Evolutionary conservation across 2,329 filamentous ascomycete species (phyloP), one percentile per base, ranked within the genome.

Genomic region (Pyrenochaeta sp.): DNA sequence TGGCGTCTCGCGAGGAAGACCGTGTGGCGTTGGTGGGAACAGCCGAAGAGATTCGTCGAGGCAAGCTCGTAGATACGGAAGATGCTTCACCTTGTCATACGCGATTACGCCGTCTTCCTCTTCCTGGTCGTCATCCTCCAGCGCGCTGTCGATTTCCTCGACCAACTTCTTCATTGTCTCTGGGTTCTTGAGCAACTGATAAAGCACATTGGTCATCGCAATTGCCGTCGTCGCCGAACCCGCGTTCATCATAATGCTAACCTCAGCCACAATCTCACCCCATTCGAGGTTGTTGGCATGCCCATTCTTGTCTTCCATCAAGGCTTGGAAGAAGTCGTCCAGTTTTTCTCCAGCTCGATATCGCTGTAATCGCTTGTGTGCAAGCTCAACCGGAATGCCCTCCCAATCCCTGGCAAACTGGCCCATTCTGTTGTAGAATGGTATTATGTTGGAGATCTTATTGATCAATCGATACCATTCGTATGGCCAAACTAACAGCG

Each of bases 211-310:
- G 9, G 74, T 72, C 58, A 84, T 74, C 7, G 80, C 73, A 41
- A 80, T 77, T 42, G 73, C 77, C 7, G 79, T 82, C 0, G 79
- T 82, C 14, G 75, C 77, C 3, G 69, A 74, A 5, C 80, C 80
- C 1, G 80, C 81, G 49, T 66, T 66, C 61, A 66, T 63, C 73
- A 83, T 82, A 58, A 77, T 80, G 30, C 62, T 72, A 17, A 81
- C 69, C 54, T 85, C 81, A 9, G 81, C 80, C 0, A 81, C 74
- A 6, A 84, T 77, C 61, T 85, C 82, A 17, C 81, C 81, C 74
- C 74, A 81, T 46, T 82, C 78, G 1, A 84, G 74, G 24, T 74
- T 74, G 39, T 77, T 71, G 1, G 73, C 61, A 6, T 63, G 60
- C 0, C 75, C 74, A 26, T 74, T 73, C 48, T 76, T 77, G 48